Evolutionary conservation across 1,284 basidiomycete genomes (phyloP).

Genomic region (Melanopsichium pennsylvanicum): DNA sequence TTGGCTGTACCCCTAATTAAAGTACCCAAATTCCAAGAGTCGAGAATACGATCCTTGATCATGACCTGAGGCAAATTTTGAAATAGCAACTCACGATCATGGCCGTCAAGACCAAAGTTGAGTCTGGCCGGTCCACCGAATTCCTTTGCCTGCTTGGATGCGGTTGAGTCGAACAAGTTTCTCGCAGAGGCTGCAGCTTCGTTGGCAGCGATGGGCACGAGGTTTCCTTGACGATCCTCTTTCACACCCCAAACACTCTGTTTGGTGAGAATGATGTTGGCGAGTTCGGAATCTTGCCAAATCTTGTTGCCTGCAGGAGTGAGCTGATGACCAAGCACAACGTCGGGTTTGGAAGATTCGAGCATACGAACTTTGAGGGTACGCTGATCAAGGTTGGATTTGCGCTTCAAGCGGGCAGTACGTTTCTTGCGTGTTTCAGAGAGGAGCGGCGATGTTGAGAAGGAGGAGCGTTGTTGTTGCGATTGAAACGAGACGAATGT

Average conservation of each 20-base stretch:
- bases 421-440: constrained; percentile 52
- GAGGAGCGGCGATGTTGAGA: constrained; percentile 40
- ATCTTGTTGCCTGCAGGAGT: constrained; percentile 57
- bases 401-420: constrained; percentile 53
- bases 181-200: neutral
- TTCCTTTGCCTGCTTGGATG: constrained; percentile 8
- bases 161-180: constrained; percentile 7
- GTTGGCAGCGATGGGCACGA: constrained; percentile 28
- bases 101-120: constrained; percentile 58
- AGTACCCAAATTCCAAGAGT: constrained; percentile 42
- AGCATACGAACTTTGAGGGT: constrained; percentile 60
- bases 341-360: constrained; percentile 71
- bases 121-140: constrained; percentile 54
- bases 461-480: constrained; percentile 11
- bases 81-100: constrained; percentile 58
- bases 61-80: constrained; percentile 58
- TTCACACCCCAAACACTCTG: constrained; percentile 59
- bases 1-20: constrained; percentile 37
- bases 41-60: constrained; percentile 59
- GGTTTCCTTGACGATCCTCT: constrained; percentile 59
- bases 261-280: constrained; percentile 53
- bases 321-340: constrained; percentile 75
- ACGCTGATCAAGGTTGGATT: constrained; percentile 63
- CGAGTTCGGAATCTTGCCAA: constrained; percentile 57
- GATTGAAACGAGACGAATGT: neutral